Evolutionary conservation across 441 rosid species (phyloP), one percentile per base, ranked within the genome.

Genomic region (Erodium chrysanthum): DNA sequence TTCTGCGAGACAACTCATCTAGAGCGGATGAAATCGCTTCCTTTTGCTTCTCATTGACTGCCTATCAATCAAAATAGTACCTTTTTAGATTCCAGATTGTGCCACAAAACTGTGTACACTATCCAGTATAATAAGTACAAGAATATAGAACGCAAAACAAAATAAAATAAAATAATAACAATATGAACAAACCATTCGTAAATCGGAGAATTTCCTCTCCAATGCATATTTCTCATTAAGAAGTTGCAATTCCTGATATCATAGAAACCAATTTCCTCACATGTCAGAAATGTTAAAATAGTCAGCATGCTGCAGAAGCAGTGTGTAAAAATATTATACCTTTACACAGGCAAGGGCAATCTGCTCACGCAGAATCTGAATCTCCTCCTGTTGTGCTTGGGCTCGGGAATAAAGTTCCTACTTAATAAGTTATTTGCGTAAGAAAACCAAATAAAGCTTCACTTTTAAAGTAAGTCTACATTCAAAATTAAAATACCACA

Each of bases 141-240:
- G 5, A 44, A 44, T 50, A 68, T n/a, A 17, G 31, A 12, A 29
- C 25, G 5, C 40, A 40, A 37, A 2, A 64, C 40, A 40, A 37
- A 2, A 64, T 23, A 25, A 1, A 14, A 11, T 64, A 33, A 62
- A 33, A 70, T 17, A 1, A 22, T 12, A 11, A 69, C 6, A 21
- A 54, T 5, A 22, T 23, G 64, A 67, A 86, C 88, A 65, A 73
- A 94, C 99, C 96, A 89, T 83, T 77, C 96, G 80, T 67, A 94
- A 83, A 75, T 94, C 96, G n/a, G 99, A 84, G 69, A 88, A 79
- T 79, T 86, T 89, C 86, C 91, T 86, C 82, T 94, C 99, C 74
- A 88, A 71, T 2, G 82, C 79, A 78, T 78, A 88, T 75, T 88
- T 89, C 71, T 94, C 99, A 74, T 81, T 87, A 73, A 87, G 78